Conservation (phyloP, 441 rosid genomes). For the Adansonia grandidieri region DNA sequence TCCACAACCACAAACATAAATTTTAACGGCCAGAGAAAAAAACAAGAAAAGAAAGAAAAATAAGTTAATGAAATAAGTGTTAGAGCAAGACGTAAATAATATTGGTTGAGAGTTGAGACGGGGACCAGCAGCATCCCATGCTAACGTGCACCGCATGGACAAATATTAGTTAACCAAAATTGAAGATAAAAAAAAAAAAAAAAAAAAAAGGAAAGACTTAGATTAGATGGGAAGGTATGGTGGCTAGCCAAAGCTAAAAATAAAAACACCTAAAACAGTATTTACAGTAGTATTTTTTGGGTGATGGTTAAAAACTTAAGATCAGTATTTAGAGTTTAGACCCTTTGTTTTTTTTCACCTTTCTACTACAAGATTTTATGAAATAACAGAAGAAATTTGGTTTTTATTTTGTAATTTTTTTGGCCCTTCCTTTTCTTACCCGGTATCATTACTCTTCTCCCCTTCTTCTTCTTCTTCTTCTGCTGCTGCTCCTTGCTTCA, state of each 20-base stretch:
- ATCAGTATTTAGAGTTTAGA: slow-evolving; percentile 26
- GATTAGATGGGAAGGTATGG: slow-evolving; percentile 52
- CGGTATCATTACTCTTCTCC: slow-evolving; percentile 48
- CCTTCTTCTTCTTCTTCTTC: slow-evolving; percentile 24
- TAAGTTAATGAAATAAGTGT: slow-evolving; percentile 38
- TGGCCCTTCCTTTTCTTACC: slow-evolving; percentile 44
- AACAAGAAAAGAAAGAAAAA: slow-evolving; percentile 30
- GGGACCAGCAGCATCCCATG: slow-evolving; percentile 83
- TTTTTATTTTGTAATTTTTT: slow-evolving; percentile 26
- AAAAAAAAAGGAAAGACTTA: slow-evolving; percentile 21
- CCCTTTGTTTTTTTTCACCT: slow-evolving; percentile 30
- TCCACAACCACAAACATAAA: slow-evolving; percentile 32
- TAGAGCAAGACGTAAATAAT: slow-evolving; percentile 26
- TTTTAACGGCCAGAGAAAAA: slow-evolving; percentile 25
- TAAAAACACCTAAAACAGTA: slow-evolving; percentile 43
- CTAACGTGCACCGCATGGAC: slow-evolving; percentile 78
- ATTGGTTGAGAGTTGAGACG: slow-evolving; percentile 27
- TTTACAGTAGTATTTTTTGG: slow-evolving; percentile 29
- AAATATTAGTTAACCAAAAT: slow-evolving; percentile 38
- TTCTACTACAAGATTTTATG: slow-evolving; percentile 48
- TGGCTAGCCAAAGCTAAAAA: slow-evolving; percentile 53
- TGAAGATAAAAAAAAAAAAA: slow-evolving; percentile 22
- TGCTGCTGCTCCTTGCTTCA: slow-evolving; percentile 10
- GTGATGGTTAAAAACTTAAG: slow-evolving; percentile 31
- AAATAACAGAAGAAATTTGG: slow-evolving; percentile 34